Percentiles rank a stretch among this genome's conserved stretches.
These are phyloP conservation scores for Serendipita sp. DNA, from an alignment of 768 basidiomycete genomes.

Conservation along the genomic window DNA sequence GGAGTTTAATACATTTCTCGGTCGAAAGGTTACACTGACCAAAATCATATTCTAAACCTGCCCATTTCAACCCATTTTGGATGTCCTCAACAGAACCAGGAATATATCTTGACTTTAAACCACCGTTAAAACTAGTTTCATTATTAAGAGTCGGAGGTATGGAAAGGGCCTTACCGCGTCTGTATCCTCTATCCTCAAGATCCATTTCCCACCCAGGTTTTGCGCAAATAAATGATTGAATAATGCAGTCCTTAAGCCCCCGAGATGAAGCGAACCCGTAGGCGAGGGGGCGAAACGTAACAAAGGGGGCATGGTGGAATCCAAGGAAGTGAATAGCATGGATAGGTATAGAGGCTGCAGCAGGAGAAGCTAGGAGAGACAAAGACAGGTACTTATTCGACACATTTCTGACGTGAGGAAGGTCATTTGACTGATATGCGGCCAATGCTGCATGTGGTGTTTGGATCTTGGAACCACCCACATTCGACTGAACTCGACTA, in stretches of 20 bases:
- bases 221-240: conserved; percentile 80
- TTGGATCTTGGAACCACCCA: no score
- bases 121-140: neutral
- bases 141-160: neutral
- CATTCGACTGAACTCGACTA: no score
- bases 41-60: conserved; percentile 79
- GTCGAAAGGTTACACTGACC: conserved; percentile 31
- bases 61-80: conserved; percentile 65
- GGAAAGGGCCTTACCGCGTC: conserved; percentile 43
- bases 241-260: conserved; percentile 83
- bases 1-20: neutral
- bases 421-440: no score
- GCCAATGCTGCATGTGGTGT: no score
- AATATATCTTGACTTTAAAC: conserved; percentile 52
- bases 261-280: conserved; percentile 85
- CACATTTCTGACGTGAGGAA: no score
- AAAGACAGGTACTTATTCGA: no score
- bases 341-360: no score
- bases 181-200: conserved; percentile 88
- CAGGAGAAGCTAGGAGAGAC: no score
- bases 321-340: no score
- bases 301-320: conserved; percentile 18
- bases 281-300: conserved; percentile 95
- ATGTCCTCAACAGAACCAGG: conserved; percentile 76
- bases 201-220: conserved; percentile 74